Evolutionary conservation across 148 eudicot genomes (phyloP), one percentile per base, ranked within the genome.

Genomic region (Chenopodium formosanum): DNA sequence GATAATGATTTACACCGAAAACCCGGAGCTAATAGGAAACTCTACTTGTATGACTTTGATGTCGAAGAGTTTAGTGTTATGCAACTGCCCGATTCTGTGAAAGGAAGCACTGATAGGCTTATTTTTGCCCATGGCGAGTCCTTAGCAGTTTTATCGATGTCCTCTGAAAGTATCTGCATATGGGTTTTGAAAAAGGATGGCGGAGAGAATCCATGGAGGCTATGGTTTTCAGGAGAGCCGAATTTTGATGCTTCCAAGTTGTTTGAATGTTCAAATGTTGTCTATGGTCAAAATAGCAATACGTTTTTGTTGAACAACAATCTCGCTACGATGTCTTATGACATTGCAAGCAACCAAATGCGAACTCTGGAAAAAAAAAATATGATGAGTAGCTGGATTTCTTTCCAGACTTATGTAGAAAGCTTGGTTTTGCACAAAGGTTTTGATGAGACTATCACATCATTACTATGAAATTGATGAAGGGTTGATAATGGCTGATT

Each of bases 1-100:
- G 73, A 70, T 2, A 2, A 9, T 25, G 56, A 2, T 78, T 23
- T 48, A 2, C 13, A 13, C 4, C 7, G 1, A 37, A 37, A 37
- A 6, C 12, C 7, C 3, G 4, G 1, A 9, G 69, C 13, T 23
- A 6, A 12, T 3, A 62, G 19, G 27, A 37, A 78, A 16, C 80
- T 78, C 47, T 56, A 47, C 40, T 78, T 72, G 23, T 29, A 65
- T 46, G 62, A 78, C 22, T 78, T 65, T 65, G 62, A 78, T 66
- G 4, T 11, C 62, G 80, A 78, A 65, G 29, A 78, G 29, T 4
- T 66, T 17, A 66, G 72, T 12, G 17, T n/a, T 65, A 2, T 27
- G 60, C 12, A 65, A 27, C 62, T 78, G 31, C 58, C 80, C 1
- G 32, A 31, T 68, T 3, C 64, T 29, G 3, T 1, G 22, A 40